phyloP scores from a whole-genome alignment of 2,329 filamentous ascomycete species.

The Trichophyton benhamiae region DNA sequence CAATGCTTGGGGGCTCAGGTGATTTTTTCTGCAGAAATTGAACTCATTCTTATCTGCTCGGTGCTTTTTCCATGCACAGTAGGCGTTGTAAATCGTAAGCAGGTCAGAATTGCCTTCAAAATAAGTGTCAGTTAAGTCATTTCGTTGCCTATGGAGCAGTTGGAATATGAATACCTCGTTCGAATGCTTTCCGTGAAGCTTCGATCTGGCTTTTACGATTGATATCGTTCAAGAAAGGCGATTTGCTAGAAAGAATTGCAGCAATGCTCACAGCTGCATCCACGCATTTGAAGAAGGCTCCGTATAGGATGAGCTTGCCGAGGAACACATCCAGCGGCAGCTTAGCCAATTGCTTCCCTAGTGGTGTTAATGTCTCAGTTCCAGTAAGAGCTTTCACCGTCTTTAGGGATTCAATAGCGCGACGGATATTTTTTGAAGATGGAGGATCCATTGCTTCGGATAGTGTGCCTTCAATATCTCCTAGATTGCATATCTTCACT shows the following conservation, averaged over 20 bases:
- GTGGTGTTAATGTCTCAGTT: slow-evolving; percentile 69
- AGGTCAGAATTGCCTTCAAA: slow-evolving; percentile 68
- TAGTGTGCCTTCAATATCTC: slow-evolving; percentile 81
- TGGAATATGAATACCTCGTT: slow-evolving; percentile 40
- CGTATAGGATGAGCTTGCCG: slow-evolving; percentile 81
- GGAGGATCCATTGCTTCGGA: slow-evolving; percentile 81
- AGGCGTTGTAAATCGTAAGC: slow-evolving; percentile 87
- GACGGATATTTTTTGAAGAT: slow-evolving; percentile 78
- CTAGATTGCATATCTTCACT: slow-evolving; percentile 94
- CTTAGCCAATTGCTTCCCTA: slow-evolving; percentile 76
- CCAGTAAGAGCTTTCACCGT: slow-evolving; percentile 82
- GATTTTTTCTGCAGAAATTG: slow-evolving; percentile 90
- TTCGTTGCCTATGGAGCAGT: too few species aligned
- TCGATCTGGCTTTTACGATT: slow-evolving; percentile 74
- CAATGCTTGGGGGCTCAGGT: slow-evolving; percentile 76
- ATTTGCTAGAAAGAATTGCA: slow-evolving; percentile 87
- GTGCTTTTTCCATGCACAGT: slow-evolving; percentile 73
- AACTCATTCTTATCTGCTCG: slow-evolving; percentile 66
- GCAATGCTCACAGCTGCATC: slow-evolving; percentile 87
- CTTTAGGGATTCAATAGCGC: slow-evolving; percentile 82
- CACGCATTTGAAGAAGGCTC: slow-evolving; percentile 76
- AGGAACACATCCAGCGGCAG: slow-evolving; percentile 88
- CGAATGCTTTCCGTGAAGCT: slow-evolving; percentile 63
- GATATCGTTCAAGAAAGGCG: slow-evolving; percentile 79
- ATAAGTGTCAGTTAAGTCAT: too few species aligned